Percentiles rank a stretch among this genome's conserved stretches.
Conservation (phyloP, 2,329 filamentous ascomycete species). For the Alternaria rosae region DNA sequence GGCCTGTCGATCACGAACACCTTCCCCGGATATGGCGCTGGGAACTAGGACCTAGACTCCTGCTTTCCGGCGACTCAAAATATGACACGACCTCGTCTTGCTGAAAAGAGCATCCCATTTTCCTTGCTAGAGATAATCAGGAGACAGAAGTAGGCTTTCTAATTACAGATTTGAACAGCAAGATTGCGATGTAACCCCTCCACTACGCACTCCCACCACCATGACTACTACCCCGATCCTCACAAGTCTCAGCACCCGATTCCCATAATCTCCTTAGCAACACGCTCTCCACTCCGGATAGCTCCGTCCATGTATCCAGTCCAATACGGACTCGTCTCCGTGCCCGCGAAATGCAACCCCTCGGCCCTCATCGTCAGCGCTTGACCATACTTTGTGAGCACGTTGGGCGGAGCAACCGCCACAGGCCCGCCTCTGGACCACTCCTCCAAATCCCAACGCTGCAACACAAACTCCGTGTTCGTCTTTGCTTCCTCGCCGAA, state of each 20-base stretch:
- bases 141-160: background rate
- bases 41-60: background rate
- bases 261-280: slow-evolving; percentile 54
- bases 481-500: slow-evolving; percentile 16
- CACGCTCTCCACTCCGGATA: slow-evolving; percentile 58
- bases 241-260: background rate
- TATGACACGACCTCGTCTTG: background rate
- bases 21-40: background rate
- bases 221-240: background rate
- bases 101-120: background rate
- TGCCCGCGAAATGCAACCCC: slow-evolving; percentile 62
- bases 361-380: slow-evolving; percentile 32
- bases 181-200: background rate
- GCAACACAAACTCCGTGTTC: slow-evolving; percentile 29
- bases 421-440: slow-evolving; percentile 26
- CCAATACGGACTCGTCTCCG: slow-evolving; percentile 62
- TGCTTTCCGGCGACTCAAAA: background rate
- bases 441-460: slow-evolving; percentile 34
- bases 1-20: background rate
- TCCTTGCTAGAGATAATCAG: background rate
- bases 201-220: background rate
- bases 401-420: slow-evolving; percentile 23
- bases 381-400: slow-evolving; percentile 19
- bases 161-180: background rate
- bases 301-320: slow-evolving; percentile 68